A percentile compares a stretch with the other conserved stretches of the same genome.
Evolutionary conservation across 2,329 filamentous ascomycete genomes (phyloP).

Genomic region (Microdochium trichocladiopsis): DNA sequence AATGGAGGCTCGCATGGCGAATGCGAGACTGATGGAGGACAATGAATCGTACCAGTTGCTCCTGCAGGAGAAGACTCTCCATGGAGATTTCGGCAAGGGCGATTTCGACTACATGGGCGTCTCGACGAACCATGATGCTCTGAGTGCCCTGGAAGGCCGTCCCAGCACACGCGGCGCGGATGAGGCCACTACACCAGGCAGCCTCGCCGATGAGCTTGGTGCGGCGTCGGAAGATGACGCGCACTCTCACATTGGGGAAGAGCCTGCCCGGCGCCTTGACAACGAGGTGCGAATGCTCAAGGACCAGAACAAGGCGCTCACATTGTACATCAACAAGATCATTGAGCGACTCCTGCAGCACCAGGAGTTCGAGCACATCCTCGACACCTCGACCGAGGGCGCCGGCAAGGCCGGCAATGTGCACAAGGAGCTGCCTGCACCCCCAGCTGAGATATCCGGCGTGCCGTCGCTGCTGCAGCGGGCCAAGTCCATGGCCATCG

Average conservation of each 20-base stretch:
- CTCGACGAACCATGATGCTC: slow-evolving; percentile 55
- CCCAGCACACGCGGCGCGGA: slow-evolving; percentile 17
- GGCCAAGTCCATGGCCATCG: slow-evolving; percentile 52
- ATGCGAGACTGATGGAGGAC: slow-evolving; percentile 94
- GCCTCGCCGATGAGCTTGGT: slow-evolving; percentile 77
- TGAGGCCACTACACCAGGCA: slow-evolving; percentile 34
- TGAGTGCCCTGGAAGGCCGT: slow-evolving; percentile 56
- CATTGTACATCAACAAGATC: slow-evolving; percentile 98
- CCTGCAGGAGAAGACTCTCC: slow-evolving; percentile 89
- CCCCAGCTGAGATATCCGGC: slow-evolving; percentile 55
- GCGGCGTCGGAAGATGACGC: slow-evolving; percentile 57
- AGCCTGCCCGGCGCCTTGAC: slow-evolving; percentile 63
- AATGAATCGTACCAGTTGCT: slow-evolving; percentile 97
- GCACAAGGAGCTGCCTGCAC: slow-evolving; percentile 80
- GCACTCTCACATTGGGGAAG: slow-evolving; percentile 19
- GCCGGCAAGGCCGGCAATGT: slow-evolving; percentile 50
- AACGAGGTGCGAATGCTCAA: slow-evolving; percentile 71
- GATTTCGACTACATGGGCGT: slow-evolving; percentile 66
- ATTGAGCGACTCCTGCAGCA: slow-evolving; percentile 92
- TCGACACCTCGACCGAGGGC: slow-evolving; percentile 69
- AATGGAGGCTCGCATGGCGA: slow-evolving; percentile 90
- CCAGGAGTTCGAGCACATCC: slow-evolving; percentile 89
- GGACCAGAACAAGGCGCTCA: slow-evolving; percentile 95
- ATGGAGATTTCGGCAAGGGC: slow-evolving; percentile 80
- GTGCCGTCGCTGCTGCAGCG: slow-evolving; percentile 51